Base-by-base conservation (phyloP, 768 basidiomycete species). In the Lentinula edodes region DNA sequence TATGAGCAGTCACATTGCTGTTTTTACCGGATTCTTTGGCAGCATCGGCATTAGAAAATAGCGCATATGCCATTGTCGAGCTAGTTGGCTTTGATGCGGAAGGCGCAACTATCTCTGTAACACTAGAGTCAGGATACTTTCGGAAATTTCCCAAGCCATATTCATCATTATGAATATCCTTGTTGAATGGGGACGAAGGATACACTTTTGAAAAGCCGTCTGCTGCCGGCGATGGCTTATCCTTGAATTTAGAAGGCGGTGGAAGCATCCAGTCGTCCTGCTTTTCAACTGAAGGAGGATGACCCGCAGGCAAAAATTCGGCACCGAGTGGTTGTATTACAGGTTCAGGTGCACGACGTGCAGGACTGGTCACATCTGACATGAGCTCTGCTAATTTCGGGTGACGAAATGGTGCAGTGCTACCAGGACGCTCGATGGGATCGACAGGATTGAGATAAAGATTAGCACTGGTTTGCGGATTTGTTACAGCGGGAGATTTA, bases 381-480 rank as follows among this genome's bases (percentile, higher is more conserved):
- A 77, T 65, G 8, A 77, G 61, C 58, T 77, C 76, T 35, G 73
- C 74, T 42, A 76, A 59, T 61, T 64, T 65, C n/a, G 72, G 72
- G 61, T 60, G 59, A 28, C 36, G 59, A 35, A 52, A 60, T 7
- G 48, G 59, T 20, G 28, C 16, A 38, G 58, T 35, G 35, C 58
- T 59, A 51, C 45, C 23, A 36, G 58, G 34, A 36, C 58, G 43
- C 34, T 50, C 58, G 34, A 59, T 38, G 2, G 58, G 58, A 20
- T 59, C 58, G 9, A 35, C 45, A 28, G 35, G 28, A 50, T 23
- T 18, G 23, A 12, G 20, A n/a, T 32, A 6, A 9, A 58, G 23
- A 12, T 8, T 58, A 39, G 16, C 28, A 2, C 42, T 18, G 12
- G 10, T 9, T 38, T 20, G 18, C 20, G 53, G 35, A 54, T 41